Evolutionary conservation across 2,329 filamentous ascomycete genomes (phyloP).

Genomic region (Sclerotinia minor): DNA sequence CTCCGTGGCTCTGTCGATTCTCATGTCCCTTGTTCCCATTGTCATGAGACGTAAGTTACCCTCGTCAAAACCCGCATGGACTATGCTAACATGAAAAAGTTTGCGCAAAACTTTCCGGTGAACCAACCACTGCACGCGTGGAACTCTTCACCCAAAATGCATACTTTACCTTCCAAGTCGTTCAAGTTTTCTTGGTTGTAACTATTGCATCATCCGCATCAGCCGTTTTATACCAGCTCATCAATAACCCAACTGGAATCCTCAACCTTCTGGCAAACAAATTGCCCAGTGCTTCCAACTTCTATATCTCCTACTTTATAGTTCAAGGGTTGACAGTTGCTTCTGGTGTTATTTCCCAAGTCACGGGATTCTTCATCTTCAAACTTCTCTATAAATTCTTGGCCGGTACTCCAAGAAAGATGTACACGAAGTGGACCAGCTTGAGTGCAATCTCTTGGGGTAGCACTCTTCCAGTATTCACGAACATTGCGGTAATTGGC

Average conservation of each 20-base stretch:
- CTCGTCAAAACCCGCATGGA: not conserved
- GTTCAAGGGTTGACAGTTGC: slow-evolving; percentile 85
- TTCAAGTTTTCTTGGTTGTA: slow-evolving; percentile 88
- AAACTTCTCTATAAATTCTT: slow-evolving; percentile 73
- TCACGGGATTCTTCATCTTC: slow-evolving; percentile 71
- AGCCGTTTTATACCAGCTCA: slow-evolving; percentile 63
- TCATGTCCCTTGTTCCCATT: slow-evolving; percentile 84
- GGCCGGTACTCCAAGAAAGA: slow-evolving; percentile 74
- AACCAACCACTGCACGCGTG: slow-evolving; percentile 74
- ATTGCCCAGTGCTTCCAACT: slow-evolving; percentile 83
- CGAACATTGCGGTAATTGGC: slow-evolving; percentile 76
- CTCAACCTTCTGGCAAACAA: slow-evolving; percentile 68
- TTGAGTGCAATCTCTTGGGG: slow-evolving; percentile 80
- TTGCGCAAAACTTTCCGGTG: slow-evolving; percentile 77
- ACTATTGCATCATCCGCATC: slow-evolving; percentile 81
- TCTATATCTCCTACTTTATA: slow-evolving; percentile 94
- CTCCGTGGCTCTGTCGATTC: slow-evolving; percentile 71
- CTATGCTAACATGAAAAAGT: slow-evolving; percentile 47
- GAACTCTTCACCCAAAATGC: slow-evolving; percentile 89
- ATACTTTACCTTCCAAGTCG: slow-evolving; percentile 87
- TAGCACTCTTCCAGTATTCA: slow-evolving; percentile 77
- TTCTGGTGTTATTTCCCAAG: slow-evolving; percentile 71
- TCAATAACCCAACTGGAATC: slow-evolving; percentile 59
- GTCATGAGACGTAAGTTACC: slow-evolving; percentile 68
- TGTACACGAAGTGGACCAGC: slow-evolving; percentile 75